Conservation (phyloP, 2,329 filamentous ascomycete genomes). For the Aureobasidium sp. region DNA sequence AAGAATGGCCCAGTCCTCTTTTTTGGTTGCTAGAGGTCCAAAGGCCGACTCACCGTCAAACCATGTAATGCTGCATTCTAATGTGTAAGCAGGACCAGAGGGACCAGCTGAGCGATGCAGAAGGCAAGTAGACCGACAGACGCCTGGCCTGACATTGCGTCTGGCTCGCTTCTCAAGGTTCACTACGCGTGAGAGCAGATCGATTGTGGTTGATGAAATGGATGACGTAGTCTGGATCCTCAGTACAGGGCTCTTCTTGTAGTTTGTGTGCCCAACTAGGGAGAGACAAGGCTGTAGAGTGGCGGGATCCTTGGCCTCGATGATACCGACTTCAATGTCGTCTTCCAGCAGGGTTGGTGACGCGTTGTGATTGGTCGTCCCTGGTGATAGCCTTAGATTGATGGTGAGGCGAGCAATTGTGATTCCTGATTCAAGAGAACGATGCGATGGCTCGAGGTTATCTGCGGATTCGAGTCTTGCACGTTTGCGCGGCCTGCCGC, state of each 20-base stretch:
- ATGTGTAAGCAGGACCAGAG: background rate
- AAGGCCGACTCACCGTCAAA: conserved; percentile 27
- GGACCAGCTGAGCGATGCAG: conserved; percentile 1
- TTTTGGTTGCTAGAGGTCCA: conserved; percentile 21
- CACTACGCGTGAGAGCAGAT: background rate
- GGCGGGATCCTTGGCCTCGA: background rate
- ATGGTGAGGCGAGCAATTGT: conserved; percentile 6
- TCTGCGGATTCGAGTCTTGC: background rate
- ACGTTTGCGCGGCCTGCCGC: conserved; percentile 11
- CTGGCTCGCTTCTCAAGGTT: conserved; percentile 11
- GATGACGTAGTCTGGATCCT: background rate
- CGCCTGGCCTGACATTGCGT: background rate
- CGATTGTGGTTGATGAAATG: background rate
- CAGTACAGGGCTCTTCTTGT: conserved; percentile 1
- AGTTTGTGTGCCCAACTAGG: background rate
- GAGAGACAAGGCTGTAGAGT: background rate
- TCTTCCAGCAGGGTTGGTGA: background rate
- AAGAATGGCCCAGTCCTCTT: conserved; percentile 13
- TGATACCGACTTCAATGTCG: conserved; percentile 1
- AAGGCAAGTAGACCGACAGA: conserved; percentile 2
- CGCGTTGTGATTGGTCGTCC: background rate
- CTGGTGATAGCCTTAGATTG: background rate
- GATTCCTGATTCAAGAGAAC: background rate
- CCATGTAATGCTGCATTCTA: conserved; percentile 24
- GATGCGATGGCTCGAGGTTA: background rate